A percentile compares a stretch with the other conserved stretches of the same genome.
phyloP scores from a whole-genome alignment of 805 yeast genomes.

The Candida ipomoeae region DNA sequence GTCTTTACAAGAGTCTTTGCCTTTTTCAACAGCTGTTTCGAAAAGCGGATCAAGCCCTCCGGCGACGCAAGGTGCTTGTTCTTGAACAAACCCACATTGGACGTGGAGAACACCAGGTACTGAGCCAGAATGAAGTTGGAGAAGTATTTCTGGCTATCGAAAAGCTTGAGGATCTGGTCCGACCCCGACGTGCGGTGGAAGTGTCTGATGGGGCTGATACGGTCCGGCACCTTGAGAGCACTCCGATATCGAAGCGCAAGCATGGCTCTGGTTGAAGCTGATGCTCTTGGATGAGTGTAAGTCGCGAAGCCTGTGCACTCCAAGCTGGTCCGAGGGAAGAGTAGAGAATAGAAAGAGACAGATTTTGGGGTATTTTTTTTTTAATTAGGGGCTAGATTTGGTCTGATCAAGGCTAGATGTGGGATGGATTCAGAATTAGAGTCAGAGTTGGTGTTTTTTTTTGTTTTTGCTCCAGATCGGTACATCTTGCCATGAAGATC shows the following conservation, averaged over 20 bases:
- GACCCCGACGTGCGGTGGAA: slow-evolving; percentile 13
- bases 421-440: too few relatives aligned
- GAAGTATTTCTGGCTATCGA: slow-evolving; percentile 62
- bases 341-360: too few relatives aligned
- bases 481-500: too few relatives aligned
- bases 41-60: slow-evolving; percentile 63
- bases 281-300: neutral
- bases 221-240: neutral
- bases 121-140: slow-evolving; percentile 40
- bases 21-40: slow-evolving; percentile 54
- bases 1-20: slow-evolving; percentile 60
- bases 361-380: too few relatives aligned
- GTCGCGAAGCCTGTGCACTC: slow-evolving; percentile 1
- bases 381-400: too few relatives aligned
- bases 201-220: neutral
- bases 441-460: too few relatives aligned
- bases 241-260: neutral
- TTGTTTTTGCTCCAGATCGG: too few relatives aligned
- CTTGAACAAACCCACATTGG: slow-evolving; percentile 52
- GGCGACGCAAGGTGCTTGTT: slow-evolving; percentile 71
- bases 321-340: neutral
- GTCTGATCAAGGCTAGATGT: too few relatives aligned
- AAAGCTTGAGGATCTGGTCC: slow-evolving; percentile 43
- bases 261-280: neutral
- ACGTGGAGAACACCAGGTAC: slow-evolving; percentile 12